phyloP scores from a whole-genome alignment of 208 protist species.

The Trichomonas tenax region DNA sequence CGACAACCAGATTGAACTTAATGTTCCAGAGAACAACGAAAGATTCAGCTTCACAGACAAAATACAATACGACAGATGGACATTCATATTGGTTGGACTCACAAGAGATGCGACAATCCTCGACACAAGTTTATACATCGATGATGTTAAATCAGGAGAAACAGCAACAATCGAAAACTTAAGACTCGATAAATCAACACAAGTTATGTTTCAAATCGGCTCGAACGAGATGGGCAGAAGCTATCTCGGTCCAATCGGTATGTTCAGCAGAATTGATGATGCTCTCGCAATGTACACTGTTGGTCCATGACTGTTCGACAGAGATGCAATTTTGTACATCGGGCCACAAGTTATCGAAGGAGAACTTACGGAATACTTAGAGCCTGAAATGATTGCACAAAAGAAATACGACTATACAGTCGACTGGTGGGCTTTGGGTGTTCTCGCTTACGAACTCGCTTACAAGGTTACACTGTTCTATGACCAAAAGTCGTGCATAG shows the following conservation, averaged over 20 bases:
- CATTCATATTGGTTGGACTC: background rate
- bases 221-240: background rate
- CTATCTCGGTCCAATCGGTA: background rate
- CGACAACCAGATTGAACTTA: background rate
- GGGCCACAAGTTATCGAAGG: background rate
- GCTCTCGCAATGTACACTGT: background rate
- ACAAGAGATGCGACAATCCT: background rate
- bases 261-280: background rate
- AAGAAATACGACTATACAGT: background rate
- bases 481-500: background rate
- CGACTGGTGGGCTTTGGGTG: slow-evolving; percentile 5
- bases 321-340: background rate
- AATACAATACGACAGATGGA: background rate
- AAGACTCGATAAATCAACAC: background rate
- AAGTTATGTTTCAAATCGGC: background rate
- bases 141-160: background rate
- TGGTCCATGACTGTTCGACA: background rate
- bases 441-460: background rate
- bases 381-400: background rate
- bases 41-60: background rate
- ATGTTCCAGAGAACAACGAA: background rate
- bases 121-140: background rate
- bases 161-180: background rate
- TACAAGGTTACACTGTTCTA: background rate
- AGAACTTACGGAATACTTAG: background rate